Evolutionary conservation across 2,329 filamentous ascomycete genomes (phyloP).

Genomic region (Phialophora verrucosa): DNA sequence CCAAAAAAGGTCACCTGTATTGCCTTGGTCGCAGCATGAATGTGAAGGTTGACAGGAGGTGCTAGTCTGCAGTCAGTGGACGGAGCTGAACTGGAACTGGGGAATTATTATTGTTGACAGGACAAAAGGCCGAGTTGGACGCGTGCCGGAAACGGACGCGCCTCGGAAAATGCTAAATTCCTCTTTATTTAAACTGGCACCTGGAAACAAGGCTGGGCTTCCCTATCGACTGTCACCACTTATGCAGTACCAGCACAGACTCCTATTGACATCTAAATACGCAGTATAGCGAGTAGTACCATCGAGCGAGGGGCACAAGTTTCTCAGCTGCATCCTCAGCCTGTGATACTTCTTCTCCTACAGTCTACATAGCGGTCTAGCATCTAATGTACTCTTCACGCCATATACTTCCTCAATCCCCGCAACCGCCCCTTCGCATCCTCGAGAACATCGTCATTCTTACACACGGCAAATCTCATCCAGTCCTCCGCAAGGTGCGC

Average conservation of each 20-base stretch:
- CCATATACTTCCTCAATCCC: constrained; percentile 74
- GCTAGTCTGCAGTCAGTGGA: background rate
- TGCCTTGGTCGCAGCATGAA: constrained; percentile 19
- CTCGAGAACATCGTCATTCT: constrained; percentile 84
- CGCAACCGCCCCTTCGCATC: constrained; percentile 76
- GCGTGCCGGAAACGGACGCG: constrained; percentile 6
- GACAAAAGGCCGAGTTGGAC: background rate
- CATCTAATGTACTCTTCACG: constrained; percentile 11
- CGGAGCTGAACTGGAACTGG: background rate
- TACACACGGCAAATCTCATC: constrained; percentile 94
- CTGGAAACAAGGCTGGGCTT: background rate
- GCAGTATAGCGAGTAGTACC: background rate
- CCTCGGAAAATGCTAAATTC: background rate
- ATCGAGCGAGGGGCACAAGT: background rate
- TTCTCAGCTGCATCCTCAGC: background rate
- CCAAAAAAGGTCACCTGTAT: constrained; percentile 11
- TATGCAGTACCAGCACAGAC: too few species aligned
- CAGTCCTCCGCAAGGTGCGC: constrained; percentile 89
- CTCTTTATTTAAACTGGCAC: background rate
- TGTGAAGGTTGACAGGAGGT: background rate
- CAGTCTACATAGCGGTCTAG: background rate
- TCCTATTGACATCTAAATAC: background rate
- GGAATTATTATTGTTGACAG: background rate
- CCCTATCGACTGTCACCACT: too few species aligned
- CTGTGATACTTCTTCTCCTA: background rate